These are phyloP conservation scores for Biscutella laevigata DNA, from an alignment of 441 rosid genomes.

Conservation along the genomic window DNA sequence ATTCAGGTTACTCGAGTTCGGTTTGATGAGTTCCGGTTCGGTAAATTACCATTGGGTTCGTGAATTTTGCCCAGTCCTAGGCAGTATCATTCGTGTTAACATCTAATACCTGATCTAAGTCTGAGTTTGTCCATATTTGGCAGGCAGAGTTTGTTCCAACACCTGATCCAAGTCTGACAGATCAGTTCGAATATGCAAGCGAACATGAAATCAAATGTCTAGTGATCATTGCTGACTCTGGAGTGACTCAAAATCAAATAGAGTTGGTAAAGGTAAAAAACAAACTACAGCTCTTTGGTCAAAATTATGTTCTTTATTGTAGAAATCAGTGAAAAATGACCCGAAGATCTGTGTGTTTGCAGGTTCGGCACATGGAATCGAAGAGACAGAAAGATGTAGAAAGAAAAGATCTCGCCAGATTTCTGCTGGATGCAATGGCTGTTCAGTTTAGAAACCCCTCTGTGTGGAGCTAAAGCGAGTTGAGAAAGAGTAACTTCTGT, in stretches of 20 bases:
- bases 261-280: conserved; percentile 67
- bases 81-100: conserved; percentile 3
- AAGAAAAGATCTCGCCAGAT: conserved; percentile 57
- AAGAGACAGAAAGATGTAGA: conserved; percentile 72
- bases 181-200: conserved; percentile 92
- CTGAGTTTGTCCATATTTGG: conserved; percentile 6
- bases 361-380: conserved; percentile 81
- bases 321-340: not conserved
- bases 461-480: conserved; percentile 49
- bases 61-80: no score
- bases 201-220: conserved; percentile 89
- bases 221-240: conserved; percentile 69
- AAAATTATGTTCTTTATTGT: not conserved
- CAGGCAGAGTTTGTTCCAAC: conserved; percentile 85
- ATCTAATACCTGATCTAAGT: conserved; percentile 26
- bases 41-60: no score
- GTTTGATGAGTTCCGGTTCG: no score
- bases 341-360: conserved; percentile 1
- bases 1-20: no score
- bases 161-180: conserved; percentile 93
- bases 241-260: conserved; percentile 58
- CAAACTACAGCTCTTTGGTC: not conserved
- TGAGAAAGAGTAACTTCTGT: not conserved
- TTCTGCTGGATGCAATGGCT: conserved; percentile 60
- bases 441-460: conserved; percentile 68